Base-by-base conservation (phyloP, 306 rosid species). In the Pterocarpus santalinus region DNA sequence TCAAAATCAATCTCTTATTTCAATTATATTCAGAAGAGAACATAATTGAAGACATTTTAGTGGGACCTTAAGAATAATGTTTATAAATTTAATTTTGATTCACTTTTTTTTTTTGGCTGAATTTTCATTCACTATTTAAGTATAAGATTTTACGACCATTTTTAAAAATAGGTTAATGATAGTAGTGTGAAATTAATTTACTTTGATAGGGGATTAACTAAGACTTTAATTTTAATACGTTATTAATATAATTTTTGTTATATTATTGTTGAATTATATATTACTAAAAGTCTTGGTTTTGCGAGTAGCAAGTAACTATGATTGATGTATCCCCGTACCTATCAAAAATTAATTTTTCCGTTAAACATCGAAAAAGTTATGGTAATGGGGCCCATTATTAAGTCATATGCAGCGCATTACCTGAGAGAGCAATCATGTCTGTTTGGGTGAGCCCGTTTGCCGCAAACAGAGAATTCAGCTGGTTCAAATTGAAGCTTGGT, bases 371-470 rank as follows among this genome's bases (percentile, higher is more conserved):
- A 36, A 51, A 5, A 38, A 53, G 28, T 38, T 14, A 1, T 22
- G 7, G 38, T 44, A 56, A 43, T 7, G 16, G 34, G 52, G 10
- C 28, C 61, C 61, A 47, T 46, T 15, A 5, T 44, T 75, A 33
- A 41, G 5, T 30, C 10, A 64, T 35, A 15, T 57, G 11, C 5
- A 22, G 8, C 4, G 12, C 17, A 1, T 17, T 82, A 93, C 97
- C 97, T 73, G 97, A 93, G 80, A 93, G 97, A 39, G 97, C 96
- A 81, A 93, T 81, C 97, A 93, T 91, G 64, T 93, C 96, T 1
- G 85, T 61, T 73, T 91, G 97, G 69, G 86, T 11, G 22, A 93
- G 88, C 2, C 94, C 96, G 3, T 89, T 47, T 28, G 84, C 38
- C 0, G 79, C 83, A 81, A 93, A 93, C 16, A 93, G 39, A 32